Percentiles rank a stretch among this genome's conserved stretches.
phyloP scores from a whole-genome alignment of 805 yeast species.

The Naumovozyma baii region DNA sequence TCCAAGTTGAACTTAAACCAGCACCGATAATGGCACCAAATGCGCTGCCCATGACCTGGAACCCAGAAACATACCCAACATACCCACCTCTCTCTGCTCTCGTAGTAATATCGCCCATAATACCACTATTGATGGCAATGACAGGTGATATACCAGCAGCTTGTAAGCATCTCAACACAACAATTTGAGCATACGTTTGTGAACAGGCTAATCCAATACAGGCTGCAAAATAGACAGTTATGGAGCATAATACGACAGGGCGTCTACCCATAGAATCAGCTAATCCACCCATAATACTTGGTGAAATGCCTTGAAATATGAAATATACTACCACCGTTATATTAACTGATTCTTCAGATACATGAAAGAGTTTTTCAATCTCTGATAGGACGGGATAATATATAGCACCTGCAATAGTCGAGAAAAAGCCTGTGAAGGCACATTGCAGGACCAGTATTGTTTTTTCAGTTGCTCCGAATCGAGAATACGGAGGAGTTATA shows the following conservation, averaged over 20 bases:
- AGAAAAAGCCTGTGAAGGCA: slow-evolving; percentile 48
- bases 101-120: slow-evolving; percentile 64
- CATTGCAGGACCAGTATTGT: slow-evolving; percentile 32
- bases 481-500: slow-evolving; percentile 32
- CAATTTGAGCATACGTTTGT: slow-evolving; percentile 48
- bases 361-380: slow-evolving; percentile 44
- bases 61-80: slow-evolving; percentile 56
- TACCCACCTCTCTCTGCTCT: slow-evolving; percentile 59
- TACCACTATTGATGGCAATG: slow-evolving; percentile 58
- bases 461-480: slow-evolving; percentile 37
- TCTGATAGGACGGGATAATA: slow-evolving; percentile 69
- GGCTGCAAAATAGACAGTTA: slow-evolving; percentile 47
- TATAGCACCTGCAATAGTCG: slow-evolving; percentile 66
- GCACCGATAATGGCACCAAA: slow-evolving; percentile 64
- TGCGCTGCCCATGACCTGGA: slow-evolving; percentile 63
- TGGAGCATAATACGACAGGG: slow-evolving; percentile 49
- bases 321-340: slow-evolving; percentile 69
- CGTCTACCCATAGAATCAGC: slow-evolving; percentile 69
- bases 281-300: slow-evolving; percentile 57
- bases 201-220: slow-evolving; percentile 58
- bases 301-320: slow-evolving; percentile 67
- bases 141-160: slow-evolving; percentile 72
- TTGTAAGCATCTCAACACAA: slow-evolving; percentile 60
- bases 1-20: slow-evolving; percentile 33
- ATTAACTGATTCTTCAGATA: slow-evolving; percentile 50